A percentile compares a stretch with the other conserved stretches of the same genome.
Conservation (phyloP, 345 rosid genomes). For the Lepidium aucheri region DNA sequence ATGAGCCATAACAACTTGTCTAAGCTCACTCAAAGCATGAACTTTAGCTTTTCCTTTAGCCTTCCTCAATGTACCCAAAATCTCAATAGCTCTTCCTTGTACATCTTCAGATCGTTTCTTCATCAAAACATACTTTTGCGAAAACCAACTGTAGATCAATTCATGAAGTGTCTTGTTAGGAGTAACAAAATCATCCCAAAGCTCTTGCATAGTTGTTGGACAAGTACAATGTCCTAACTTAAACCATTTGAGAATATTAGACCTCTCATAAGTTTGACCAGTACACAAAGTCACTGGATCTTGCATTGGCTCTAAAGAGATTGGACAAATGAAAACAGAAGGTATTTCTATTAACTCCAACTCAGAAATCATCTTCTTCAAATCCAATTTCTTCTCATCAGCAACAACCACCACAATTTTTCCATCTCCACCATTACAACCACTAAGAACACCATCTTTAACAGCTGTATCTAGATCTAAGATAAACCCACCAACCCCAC, state of each 20-base stretch:
- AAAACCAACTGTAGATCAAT: constrained; percentile 60
- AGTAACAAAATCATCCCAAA: constrained; percentile 58
- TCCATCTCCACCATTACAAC: constrained; percentile 22
- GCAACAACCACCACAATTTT: constrained; percentile 17
- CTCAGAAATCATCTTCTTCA: constrained; percentile 57
- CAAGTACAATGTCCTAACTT: constrained; percentile 57
- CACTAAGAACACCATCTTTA: constrained; percentile 62
- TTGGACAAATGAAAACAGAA: constrained; percentile 66
- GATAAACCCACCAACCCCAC: constrained; percentile 44
- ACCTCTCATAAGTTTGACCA: constrained; percentile 67
- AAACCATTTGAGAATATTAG: constrained; percentile 66
- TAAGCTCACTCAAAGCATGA: constrained; percentile 53
- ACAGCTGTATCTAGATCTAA: constrained; percentile 68
- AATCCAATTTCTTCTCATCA: constrained; percentile 45
- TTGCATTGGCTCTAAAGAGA: constrained; percentile 68
- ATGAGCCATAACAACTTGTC: constrained; percentile 44
- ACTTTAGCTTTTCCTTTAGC: constrained; percentile 65
- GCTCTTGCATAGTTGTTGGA: constrained; percentile 77
- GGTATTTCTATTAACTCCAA: constrained; percentile 49
- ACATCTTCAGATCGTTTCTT: constrained; percentile 67
- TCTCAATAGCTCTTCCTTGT: constrained; percentile 53
- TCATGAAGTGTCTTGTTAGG: constrained; percentile 59
- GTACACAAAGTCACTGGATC: constrained; percentile 77
- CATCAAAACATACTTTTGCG: constrained; percentile 49
- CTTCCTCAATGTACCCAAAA: constrained; percentile 46